Base-by-base conservation (phyloP, 768 basidiomycete genomes). In the Lentinula sp. region DNA sequence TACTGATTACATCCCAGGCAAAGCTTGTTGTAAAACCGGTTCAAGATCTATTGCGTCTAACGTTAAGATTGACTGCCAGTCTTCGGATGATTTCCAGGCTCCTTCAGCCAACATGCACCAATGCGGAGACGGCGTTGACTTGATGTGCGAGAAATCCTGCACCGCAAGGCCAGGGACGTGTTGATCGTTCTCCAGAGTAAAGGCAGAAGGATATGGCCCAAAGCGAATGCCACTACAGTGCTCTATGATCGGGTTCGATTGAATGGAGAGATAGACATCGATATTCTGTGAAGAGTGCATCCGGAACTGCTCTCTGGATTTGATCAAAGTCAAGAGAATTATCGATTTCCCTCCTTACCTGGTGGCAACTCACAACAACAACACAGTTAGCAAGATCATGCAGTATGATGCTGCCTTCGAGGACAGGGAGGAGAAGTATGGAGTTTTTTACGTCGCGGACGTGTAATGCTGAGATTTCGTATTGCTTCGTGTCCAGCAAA, bases 131-230 rank as follows among this genome's bases (percentile, higher is more conserved):
- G 84, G 85, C 1, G 88, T 85, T 4, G 80, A 68, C 35, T 85
- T 78, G 62, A 94, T 89, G 70, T 94, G 92, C 18, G 91, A 90
- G 69, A 95, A 95, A 65, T 95, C 93, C 67, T 89, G 89, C 16
- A 93, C 84, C 2, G 76, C 62, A n/a, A 80, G 67, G 59, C 79
- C 78, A 76, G 62, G 69, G 75, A 40, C 69, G 48, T 74, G 78
- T 49, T 51, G 21, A 10, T 39, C 0, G 39, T 39, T 40, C 32
- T 9, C 62, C 66, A 64, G 60, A n/a, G 68, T 60, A 5, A 79
- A 62, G 15, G 55, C 61, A 1, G 62, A 52, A 0, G 91, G 89
- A 70, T 91, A 95, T 1, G 69, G 64, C 2, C 83, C 75, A 65
- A 96, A 94, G 5, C 80, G 75, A 50, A 95, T 82, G 0, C 66